Percentiles rank a stretch among this genome's conserved stretches.
These are phyloP conservation scores for Fraxinus dipetala DNA, from an alignment of 305 asterid species.

Conservation along the genomic window DNA sequence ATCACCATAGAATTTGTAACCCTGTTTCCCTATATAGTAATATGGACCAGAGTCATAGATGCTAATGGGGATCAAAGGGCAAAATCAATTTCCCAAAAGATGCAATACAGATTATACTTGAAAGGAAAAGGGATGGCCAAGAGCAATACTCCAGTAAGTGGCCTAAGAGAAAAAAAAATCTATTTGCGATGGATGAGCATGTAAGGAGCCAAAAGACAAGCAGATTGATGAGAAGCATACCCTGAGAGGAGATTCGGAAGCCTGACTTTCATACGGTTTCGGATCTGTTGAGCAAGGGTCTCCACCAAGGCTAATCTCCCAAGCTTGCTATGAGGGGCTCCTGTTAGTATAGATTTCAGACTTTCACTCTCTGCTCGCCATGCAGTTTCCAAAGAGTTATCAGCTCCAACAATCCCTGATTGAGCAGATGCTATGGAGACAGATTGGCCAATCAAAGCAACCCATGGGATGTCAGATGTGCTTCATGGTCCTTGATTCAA, in stretches of 20 bases:
- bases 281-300: conserved; percentile 87
- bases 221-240: conserved; percentile 36
- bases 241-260: conserved; percentile 91
- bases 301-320: conserved; percentile 95
- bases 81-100: too few relatives aligned
- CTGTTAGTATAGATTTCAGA: conserved; percentile 77
- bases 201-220: conserved; percentile 4
- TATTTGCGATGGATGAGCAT: neutral
- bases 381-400: conserved; percentile 90
- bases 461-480: conserved; percentile 92
- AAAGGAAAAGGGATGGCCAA: neutral
- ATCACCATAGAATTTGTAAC: neutral
- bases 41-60: neutral
- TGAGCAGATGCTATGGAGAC: conserved; percentile 89
- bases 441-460: conserved; percentile 94
- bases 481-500: conserved; percentile 91
- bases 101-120: too few relatives aligned
- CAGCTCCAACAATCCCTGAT: conserved; percentile 54
- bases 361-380: conserved; percentile 97
- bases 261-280: conserved; percentile 86
- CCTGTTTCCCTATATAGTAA: neutral
- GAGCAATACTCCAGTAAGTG: neutral
- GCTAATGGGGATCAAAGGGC: neutral
- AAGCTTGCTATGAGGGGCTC: conserved; percentile 91
- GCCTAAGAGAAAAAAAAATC: neutral